phyloP scores from a whole-genome alignment of 306 rosid species.

The Astragalus membranaceus region DNA sequence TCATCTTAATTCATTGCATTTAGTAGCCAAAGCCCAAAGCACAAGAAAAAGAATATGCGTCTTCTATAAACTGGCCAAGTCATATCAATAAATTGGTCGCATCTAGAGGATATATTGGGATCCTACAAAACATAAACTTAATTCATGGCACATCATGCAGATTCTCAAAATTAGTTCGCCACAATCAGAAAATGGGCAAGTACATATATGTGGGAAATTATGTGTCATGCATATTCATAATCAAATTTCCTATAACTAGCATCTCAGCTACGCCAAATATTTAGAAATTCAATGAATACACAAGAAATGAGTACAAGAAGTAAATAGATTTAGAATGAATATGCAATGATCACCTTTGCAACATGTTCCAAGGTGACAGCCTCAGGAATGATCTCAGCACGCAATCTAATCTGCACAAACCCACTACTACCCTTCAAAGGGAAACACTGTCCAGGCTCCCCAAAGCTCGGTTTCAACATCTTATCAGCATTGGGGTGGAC shows the following conservation, averaged over 20 bases:
- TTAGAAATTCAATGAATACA: not conserved
- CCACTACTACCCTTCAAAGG: slow-evolving; percentile 76
- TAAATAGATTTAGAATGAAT: not conserved
- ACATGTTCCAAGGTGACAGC: slow-evolving; percentile 93
- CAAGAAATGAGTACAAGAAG: not conserved
- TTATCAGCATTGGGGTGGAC: slow-evolving; percentile 51
- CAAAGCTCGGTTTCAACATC: slow-evolving; percentile 92
- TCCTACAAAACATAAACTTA: not conserved
- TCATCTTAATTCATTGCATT: not conserved
- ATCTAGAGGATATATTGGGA: not conserved
- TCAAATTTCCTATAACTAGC: not conserved
- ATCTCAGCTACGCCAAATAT: not conserved
- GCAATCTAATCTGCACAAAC: slow-evolving; percentile 74
- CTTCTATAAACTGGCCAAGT: no score
- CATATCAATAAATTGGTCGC: no score
- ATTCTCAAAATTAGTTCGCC: not conserved
- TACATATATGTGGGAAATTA: not conserved
- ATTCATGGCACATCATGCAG: not conserved
- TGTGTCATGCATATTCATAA: not conserved
- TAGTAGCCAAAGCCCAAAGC: not conserved
- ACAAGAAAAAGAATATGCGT: no score
- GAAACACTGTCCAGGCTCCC: slow-evolving; percentile 94
- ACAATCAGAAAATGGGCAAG: not conserved
- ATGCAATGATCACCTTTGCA: slow-evolving; percentile 60
- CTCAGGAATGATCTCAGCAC: slow-evolving; percentile 73